Conservation (phyloP, 345 rosid genomes). For the Geranium rotundifolium region DNA sequence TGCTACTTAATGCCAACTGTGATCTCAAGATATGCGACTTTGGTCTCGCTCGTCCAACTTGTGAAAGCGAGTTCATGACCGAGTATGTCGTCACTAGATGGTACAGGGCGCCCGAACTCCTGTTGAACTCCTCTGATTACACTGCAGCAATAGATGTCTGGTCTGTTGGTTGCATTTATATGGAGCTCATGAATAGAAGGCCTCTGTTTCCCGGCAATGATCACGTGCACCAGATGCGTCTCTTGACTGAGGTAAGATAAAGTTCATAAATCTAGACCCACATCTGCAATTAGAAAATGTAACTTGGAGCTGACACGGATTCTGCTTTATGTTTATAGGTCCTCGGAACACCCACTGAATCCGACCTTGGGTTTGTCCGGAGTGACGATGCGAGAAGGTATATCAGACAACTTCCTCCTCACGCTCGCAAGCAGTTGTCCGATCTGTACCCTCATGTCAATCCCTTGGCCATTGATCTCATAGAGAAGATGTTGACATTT, state of each 20-base stretch:
- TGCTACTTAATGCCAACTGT: slow-evolving; percentile 1
- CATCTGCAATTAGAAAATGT: background rate
- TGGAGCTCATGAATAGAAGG: slow-evolving; percentile 56
- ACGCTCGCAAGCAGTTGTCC: slow-evolving; percentile 64
- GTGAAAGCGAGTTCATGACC: slow-evolving; percentile 4
- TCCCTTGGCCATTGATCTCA: slow-evolving; percentile 72
- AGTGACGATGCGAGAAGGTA: slow-evolving; percentile 84
- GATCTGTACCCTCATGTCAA: slow-evolving; percentile 62
- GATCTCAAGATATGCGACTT: slow-evolving; percentile 5
- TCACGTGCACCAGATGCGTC: slow-evolving; percentile 90
- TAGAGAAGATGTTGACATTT: slow-evolving; percentile 83
- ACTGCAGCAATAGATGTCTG: slow-evolving; percentile 27
- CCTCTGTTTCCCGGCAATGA: slow-evolving; percentile 94
- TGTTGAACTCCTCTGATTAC: slow-evolving; percentile 18
- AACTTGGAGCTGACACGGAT: background rate
- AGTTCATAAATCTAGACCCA: background rate
- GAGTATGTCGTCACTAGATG: slow-evolving; percentile 30
- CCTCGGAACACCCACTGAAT: slow-evolving; percentile 80
- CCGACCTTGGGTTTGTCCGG: slow-evolving; percentile 75
- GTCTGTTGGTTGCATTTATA: slow-evolving; percentile 32
- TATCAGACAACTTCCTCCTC: slow-evolving; percentile 53
- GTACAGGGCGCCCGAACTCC: slow-evolving; percentile 33
- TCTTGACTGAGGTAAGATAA: slow-evolving; percentile 75
- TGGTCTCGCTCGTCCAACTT: slow-evolving; percentile 1
- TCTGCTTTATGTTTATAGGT: slow-evolving; percentile 34